Evolutionary conservation across 257 asterid species (phyloP).

Genomic region (Capsicum pubescens): DNA sequence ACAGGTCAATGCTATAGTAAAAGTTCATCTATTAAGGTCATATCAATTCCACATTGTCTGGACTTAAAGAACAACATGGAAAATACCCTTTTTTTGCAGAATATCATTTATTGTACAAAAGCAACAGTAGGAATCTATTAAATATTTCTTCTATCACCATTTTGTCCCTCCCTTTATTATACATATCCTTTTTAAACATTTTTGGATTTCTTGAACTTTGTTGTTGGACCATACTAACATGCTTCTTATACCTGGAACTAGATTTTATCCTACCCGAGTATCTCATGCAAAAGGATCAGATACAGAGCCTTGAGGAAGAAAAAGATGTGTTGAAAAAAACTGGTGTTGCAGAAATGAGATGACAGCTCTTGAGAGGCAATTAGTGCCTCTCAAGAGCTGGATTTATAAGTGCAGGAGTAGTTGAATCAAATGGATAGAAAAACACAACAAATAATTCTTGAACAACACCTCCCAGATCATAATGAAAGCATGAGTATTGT

Average conservation of each 20-base stretch:
- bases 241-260: conserved; percentile 51
- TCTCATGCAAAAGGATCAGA: conserved; percentile 83
- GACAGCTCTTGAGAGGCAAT: conserved; percentile 85
- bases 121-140: too few species aligned
- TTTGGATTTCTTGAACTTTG: background rate
- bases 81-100: too few species aligned
- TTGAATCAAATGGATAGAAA: conserved; percentile 70
- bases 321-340: conserved; percentile 81
- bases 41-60: too few species aligned
- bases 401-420: conserved; percentile 88
- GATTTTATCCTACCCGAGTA: conserved; percentile 86
- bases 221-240: conserved; percentile 29
- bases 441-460: conserved; percentile 81
- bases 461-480: conserved; percentile 90
- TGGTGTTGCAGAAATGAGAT: conserved; percentile 83
- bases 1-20: too few species aligned
- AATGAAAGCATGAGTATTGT: conserved; percentile 87
- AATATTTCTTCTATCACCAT: too few species aligned
- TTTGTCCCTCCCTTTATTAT: too few species aligned
- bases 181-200: too few species aligned
- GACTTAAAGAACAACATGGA: too few species aligned
- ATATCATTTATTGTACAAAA: too few species aligned
- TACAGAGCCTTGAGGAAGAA: conserved; percentile 91
- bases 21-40: too few species aligned
- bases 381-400: conserved; percentile 67